phyloP scores from a whole-genome alignment of 176 grass and related monocot genomes.

The Ensete ventricosum region DNA sequence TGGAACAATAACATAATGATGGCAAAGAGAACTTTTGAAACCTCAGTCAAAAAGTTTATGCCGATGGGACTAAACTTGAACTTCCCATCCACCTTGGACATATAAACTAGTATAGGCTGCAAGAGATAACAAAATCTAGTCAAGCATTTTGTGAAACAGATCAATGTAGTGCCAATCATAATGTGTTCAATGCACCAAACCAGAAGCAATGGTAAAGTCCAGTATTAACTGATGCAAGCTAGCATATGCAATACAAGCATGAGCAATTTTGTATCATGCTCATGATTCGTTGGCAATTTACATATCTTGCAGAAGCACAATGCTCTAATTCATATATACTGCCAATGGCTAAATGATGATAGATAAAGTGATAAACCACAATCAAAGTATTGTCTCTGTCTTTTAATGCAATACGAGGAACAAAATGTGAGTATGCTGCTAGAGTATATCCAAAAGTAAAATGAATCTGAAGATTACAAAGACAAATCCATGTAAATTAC shows the following conservation, averaged over 20 bases:
- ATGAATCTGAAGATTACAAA: background rate
- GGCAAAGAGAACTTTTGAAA: slow-evolving; percentile 87
- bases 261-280: no score
- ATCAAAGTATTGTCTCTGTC: background rate
- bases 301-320: no score
- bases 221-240: no score
- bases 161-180: background rate
- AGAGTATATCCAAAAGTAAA: background rate
- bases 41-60: slow-evolving; percentile 91
- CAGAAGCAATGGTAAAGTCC: no score
- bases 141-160: background rate
- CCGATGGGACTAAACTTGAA: slow-evolving; percentile 96
- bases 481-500: slow-evolving; percentile 6
- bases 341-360: background rate
- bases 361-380: background rate
- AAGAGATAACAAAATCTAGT: slow-evolving; percentile 6
- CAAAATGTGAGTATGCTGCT: background rate
- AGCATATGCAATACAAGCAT: no score
- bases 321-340: no score
- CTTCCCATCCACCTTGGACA: slow-evolving; percentile 99
- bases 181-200: background rate
- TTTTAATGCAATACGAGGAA: background rate
- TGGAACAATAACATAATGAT: slow-evolving; percentile 83
- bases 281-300: no score
- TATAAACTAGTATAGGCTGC: slow-evolving; percentile 96